phyloP scores from a whole-genome alignment of 2,329 filamentous ascomycete species.

The Aspergillus sojae region DNA sequence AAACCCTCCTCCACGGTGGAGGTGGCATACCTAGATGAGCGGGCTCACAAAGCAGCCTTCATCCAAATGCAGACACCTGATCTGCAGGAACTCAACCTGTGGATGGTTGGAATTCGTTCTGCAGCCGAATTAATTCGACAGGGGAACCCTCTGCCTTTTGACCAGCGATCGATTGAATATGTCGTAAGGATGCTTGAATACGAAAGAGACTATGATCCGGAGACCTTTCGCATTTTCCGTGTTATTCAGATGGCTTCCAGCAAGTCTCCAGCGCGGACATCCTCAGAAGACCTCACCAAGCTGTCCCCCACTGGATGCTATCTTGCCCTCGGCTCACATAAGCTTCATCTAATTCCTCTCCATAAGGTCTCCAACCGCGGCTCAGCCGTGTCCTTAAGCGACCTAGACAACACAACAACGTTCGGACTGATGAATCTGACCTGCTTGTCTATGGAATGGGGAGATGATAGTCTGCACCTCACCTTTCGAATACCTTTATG shows the following conservation, averaged over 20 bases:
- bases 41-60: slow-evolving; percentile 60
- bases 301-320: slow-evolving; percentile 67
- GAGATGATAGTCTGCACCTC: slow-evolving; percentile 68
- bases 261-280: slow-evolving; percentile 59
- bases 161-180: slow-evolving; percentile 63
- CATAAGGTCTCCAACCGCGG: slow-evolving; percentile 59
- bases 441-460: slow-evolving; percentile 60
- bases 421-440: slow-evolving; percentile 67
- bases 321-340: slow-evolving; percentile 69
- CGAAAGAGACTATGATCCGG: slow-evolving; percentile 69
- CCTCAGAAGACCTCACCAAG: slow-evolving; percentile 68
- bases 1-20: slow-evolving; percentile 68
- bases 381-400: slow-evolving; percentile 57
- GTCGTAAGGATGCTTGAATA: slow-evolving; percentile 64
- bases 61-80: slow-evolving; percentile 67
- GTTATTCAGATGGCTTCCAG: slow-evolving; percentile 65
- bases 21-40: slow-evolving; percentile 69
- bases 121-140: slow-evolving; percentile 60
- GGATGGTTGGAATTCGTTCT: slow-evolving; percentile 64
- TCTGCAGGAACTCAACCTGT: slow-evolving; percentile 65
- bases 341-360: slow-evolving; percentile 68
- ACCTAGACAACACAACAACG: slow-evolving; percentile 55
- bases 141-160: slow-evolving; percentile 56
- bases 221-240: slow-evolving; percentile 69
- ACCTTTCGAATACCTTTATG: slow-evolving; percentile 64